Conservation (phyloP, 2,329 filamentous ascomycete species). For the Aspergillus sp. region DNA sequence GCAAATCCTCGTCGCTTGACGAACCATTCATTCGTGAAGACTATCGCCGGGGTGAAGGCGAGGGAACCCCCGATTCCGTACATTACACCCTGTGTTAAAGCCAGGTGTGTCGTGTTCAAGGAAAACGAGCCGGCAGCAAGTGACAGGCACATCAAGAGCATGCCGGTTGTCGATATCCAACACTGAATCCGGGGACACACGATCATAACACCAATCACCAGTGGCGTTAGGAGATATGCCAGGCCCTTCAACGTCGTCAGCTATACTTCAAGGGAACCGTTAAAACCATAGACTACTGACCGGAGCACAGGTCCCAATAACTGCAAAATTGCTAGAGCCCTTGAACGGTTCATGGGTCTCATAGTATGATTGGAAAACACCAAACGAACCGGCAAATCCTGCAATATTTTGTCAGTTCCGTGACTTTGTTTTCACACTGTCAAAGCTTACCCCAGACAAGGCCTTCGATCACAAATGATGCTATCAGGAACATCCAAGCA, state of each 20-base stretch:
- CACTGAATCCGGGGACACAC: slow-evolving; percentile 9
- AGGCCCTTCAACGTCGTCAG: slow-evolving; percentile 7
- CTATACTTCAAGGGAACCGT: neutral
- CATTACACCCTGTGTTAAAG: slow-evolving; percentile 16
- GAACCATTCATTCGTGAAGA: slow-evolving; percentile 46
- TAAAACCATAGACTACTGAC: slow-evolving; percentile 2
- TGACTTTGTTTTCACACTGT: neutral
- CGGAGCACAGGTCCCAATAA: slow-evolving; percentile 20
- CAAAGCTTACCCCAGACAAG: slow-evolving; percentile 45
- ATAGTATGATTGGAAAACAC: slow-evolving; percentile 25
- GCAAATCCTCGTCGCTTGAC: slow-evolving; percentile 38
- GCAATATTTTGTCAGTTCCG: neutral
- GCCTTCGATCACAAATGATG: slow-evolving; percentile 46
- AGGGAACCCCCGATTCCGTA: slow-evolving; percentile 40
- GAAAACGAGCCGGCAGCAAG: slow-evolving; percentile 16
- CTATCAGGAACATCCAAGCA: slow-evolving; percentile 42
- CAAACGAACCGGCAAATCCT: slow-evolving; percentile 5
- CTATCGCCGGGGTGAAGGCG: slow-evolving; percentile 40
- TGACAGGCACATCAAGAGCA: slow-evolving; percentile 16
- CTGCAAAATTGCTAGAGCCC: slow-evolving; percentile 7
- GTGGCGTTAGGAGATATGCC: slow-evolving; percentile 13
- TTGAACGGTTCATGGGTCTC: slow-evolving; percentile 10
- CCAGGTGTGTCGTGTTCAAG: slow-evolving; percentile 12
- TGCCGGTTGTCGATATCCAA: slow-evolving; percentile 10
- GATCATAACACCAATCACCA: slow-evolving; percentile 7